phyloP scores from a whole-genome alignment of 1,139 yeast genomes.

The Debaryomyces robertsiae region DNA sequence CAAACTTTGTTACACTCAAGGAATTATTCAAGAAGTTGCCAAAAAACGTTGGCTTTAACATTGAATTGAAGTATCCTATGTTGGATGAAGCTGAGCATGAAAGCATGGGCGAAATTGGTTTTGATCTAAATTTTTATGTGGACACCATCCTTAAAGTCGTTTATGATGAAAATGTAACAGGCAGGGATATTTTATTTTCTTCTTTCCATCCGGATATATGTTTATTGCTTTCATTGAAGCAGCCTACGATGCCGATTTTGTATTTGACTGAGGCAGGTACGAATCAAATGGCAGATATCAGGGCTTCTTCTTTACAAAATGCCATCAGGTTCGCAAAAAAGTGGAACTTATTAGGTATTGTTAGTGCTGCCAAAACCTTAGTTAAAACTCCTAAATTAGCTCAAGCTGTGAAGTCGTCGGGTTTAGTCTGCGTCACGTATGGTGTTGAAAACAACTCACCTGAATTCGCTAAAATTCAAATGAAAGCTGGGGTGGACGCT shows the following conservation, averaged over 20 bases:
- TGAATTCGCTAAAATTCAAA: conserved; percentile 78
- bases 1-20: conserved; percentile 85
- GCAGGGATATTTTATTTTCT: conserved; percentile 86
- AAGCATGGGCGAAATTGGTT: conserved; percentile 82
- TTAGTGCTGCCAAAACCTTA: conserved; percentile 83
- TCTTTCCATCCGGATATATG: conserved; percentile 96
- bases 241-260: conserved; percentile 88
- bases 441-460: conserved; percentile 88
- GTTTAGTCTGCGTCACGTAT: conserved; percentile 91
- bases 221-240: conserved; percentile 80
- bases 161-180: conserved; percentile 71
- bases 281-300: conserved; percentile 76
- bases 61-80: conserved; percentile 96
- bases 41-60: conserved; percentile 83
- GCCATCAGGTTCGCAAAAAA: conserved; percentile 89
- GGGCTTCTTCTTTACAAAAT: conserved; percentile 86
- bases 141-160: conserved; percentile 82
- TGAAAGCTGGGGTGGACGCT: conserved; percentile 96
- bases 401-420: conserved; percentile 83
- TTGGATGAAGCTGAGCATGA: conserved; percentile 88
- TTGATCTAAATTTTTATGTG: conserved; percentile 84
- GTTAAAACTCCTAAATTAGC: conserved; percentile 87
- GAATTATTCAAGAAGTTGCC: conserved; percentile 86
- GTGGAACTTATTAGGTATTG: conserved; percentile 93
- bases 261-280: conserved; percentile 91